A percentile compares a stretch with the other conserved stretches of the same genome.
Conservation (phyloP, 306 rosid species). For the Urtica urens region DNA sequence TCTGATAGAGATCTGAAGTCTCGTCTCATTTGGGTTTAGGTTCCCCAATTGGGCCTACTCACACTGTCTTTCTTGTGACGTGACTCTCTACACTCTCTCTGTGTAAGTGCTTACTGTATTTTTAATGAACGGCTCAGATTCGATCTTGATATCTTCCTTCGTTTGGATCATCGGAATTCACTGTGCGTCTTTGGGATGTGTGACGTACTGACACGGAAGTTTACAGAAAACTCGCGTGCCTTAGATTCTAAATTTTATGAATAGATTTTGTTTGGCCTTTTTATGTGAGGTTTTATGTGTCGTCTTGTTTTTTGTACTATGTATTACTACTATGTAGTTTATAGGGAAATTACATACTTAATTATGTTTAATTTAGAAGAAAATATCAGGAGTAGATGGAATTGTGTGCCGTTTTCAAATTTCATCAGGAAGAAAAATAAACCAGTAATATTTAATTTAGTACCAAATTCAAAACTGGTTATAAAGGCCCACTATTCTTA, state of each 20-base stretch:
- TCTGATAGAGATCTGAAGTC: too few species aligned
- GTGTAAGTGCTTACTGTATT: too few species aligned
- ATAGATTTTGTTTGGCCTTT: background rate
- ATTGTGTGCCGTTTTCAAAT: too few species aligned
- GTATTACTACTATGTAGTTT: conserved; percentile 4
- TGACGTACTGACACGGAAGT: conserved; percentile 19
- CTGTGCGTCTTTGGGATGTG: conserved; percentile 4
- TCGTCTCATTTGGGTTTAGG: too few species aligned
- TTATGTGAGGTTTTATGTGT: background rate
- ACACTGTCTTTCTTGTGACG: too few species aligned
- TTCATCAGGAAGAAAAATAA: too few species aligned
- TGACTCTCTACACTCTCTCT: too few species aligned
- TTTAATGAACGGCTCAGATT: conserved; percentile 21
- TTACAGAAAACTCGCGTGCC: conserved; percentile 24
- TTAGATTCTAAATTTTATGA: background rate
- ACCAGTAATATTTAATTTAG: too few species aligned
- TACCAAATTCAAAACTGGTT: too few species aligned
- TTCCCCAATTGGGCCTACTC: too few species aligned
- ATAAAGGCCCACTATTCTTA: too few species aligned
- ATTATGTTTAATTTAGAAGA: background rate
- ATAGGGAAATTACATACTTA: background rate
- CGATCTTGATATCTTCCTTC: background rate
- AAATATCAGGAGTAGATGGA: too few species aligned
- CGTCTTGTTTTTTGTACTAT: background rate
- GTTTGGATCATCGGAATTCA: background rate